A percentile compares a stretch with the other conserved stretches of the same genome.
Evolutionary conservation across 169 alveolate species (phyloP).

Genomic region (Amoebophrya sp.): DNA sequence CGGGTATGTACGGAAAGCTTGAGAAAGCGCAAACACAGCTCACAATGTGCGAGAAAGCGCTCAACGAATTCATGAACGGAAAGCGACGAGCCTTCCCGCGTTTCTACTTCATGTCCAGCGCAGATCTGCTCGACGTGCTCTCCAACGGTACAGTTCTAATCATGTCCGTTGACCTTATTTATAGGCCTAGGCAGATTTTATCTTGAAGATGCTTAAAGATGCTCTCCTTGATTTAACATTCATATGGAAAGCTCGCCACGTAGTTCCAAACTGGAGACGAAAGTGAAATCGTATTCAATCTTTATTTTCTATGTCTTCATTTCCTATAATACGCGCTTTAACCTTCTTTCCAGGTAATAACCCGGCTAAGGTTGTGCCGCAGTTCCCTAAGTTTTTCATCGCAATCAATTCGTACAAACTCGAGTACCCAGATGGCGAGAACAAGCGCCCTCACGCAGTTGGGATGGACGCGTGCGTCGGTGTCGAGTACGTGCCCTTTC

Average conservation of each 20-base stretch:
- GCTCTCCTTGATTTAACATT: neutral
- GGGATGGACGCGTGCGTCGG: constrained; percentile 83
- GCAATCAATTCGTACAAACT: constrained; percentile 75
- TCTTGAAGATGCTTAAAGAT: too few species aligned
- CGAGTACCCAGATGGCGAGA: constrained; percentile 61
- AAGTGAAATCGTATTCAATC: neutral
- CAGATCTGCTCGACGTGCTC: constrained; percentile 86
- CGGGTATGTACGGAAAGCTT: constrained; percentile 61
- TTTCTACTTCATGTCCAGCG: constrained; percentile 89
- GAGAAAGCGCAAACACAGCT: constrained; percentile 77
- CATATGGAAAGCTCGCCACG: neutral
- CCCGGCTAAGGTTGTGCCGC: constrained; percentile 86
- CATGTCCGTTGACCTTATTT: too few species aligned
- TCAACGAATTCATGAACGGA: constrained; percentile 89
- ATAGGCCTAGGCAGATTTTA: too few species aligned
- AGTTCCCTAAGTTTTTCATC: constrained; percentile 88
- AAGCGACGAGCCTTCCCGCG: constrained; percentile 94
- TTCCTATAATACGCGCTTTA: neutral
- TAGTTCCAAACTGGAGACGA: neutral
- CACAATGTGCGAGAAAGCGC: constrained; percentile 88
- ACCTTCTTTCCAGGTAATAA: constrained; percentile 56
- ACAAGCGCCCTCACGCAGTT: constrained; percentile 53
- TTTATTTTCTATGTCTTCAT: neutral
- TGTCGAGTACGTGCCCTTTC: constrained; percentile 72
- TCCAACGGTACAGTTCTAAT: constrained; percentile 86